phyloP scores from a whole-genome alignment of 257 asterid genomes.

The Solanum clarkiae region DNA sequence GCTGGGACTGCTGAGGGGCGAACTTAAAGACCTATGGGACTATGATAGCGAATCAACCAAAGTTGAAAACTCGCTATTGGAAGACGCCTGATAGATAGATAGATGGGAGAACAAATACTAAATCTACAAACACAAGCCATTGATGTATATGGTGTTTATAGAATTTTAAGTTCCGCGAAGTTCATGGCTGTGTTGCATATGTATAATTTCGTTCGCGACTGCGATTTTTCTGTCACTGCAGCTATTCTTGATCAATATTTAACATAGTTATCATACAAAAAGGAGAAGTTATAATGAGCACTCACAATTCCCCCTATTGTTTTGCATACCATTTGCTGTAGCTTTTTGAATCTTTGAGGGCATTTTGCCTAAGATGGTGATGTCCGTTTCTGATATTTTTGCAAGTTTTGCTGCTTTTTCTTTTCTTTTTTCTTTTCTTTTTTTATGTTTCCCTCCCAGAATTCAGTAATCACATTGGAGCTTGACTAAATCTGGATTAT shows the following conservation, averaged over 20 bases:
- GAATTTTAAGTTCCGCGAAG: background rate
- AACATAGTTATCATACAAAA: background rate
- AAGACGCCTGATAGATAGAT: background rate
- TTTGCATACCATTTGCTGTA: background rate
- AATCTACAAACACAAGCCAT: background rate
- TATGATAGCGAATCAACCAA: conserved; percentile 5
- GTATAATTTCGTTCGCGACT: background rate
- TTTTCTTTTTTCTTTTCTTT: too few relatives aligned
- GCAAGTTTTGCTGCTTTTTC: background rate
- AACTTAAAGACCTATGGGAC: conserved; percentile 32
- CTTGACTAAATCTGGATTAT: too few relatives aligned
- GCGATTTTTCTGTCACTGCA: background rate
- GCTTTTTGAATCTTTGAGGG: background rate
- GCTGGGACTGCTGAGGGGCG: conserved; percentile 30
- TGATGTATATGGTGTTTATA: background rate
- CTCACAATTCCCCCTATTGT: background rate
- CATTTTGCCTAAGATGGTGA: background rate
- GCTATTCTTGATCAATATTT: background rate
- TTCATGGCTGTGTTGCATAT: background rate
- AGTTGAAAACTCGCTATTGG: background rate
- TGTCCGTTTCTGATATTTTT: background rate
- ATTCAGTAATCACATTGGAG: too few relatives aligned
- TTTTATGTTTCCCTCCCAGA: too few relatives aligned
- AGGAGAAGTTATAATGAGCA: background rate
- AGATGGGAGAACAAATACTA: background rate